These are phyloP conservation scores for Suillus subluteus DNA, from an alignment of 768 basidiomycete genomes.

Conservation along the genomic window DNA sequence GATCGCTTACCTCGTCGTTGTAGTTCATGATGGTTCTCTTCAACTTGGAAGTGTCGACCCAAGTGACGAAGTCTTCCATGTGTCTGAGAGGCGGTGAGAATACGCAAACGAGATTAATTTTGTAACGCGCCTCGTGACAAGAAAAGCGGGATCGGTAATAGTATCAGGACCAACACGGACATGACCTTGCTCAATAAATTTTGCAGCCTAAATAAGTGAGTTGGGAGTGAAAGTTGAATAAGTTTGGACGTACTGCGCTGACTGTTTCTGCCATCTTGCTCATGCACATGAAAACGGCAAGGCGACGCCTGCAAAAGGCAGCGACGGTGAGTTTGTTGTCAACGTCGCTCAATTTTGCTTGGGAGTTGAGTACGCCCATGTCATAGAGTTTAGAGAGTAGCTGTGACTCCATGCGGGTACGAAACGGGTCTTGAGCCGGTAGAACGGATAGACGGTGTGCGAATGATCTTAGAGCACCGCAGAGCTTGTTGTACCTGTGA, in stretches of 20 bases:
- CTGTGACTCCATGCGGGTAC: constrained; percentile 81
- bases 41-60: constrained; percentile 97
- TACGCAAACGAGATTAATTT: not conserved
- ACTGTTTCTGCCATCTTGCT: constrained; percentile 96
- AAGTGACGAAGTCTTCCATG: constrained; percentile 99
- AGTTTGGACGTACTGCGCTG: constrained; percentile 69
- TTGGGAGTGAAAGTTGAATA: constrained; percentile 13
- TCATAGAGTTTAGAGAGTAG: constrained; percentile 96
- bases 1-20: constrained; percentile 82
- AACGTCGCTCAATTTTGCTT: constrained; percentile 90
- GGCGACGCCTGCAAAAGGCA: constrained; percentile 87
- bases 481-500: constrained; percentile 89
- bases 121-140: constrained; percentile 77
- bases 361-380: constrained; percentile 87
- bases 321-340: constrained; percentile 95
- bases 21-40: constrained; percentile 95
- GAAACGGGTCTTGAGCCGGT: constrained; percentile 87
- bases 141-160: constrained; percentile 93
- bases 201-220: constrained; percentile 71
- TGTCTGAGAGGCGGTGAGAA: constrained; percentile 52
- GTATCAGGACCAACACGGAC: constrained; percentile 96
- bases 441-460: constrained; percentile 88
- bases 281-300: constrained; percentile 92
- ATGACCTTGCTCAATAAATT: constrained; percentile 98
- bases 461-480: constrained; percentile 81